Evolutionary conservation across 768 basidiomycete genomes (phyloP).

Genomic region (Termitomyces bulborhizus): DNA sequence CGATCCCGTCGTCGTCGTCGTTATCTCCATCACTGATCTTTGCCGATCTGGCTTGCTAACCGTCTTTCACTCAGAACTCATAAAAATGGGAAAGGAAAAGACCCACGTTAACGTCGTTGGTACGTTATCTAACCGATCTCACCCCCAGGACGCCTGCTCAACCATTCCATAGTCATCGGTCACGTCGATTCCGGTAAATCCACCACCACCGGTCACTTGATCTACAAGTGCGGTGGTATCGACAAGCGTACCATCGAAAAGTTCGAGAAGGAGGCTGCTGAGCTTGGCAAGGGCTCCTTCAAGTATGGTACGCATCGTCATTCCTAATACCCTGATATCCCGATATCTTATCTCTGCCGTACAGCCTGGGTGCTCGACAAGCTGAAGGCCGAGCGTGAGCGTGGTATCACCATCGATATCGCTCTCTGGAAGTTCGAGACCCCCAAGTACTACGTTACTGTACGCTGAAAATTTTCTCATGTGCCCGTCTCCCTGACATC

Average conservation of each 20-base stretch:
- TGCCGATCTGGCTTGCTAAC: slow-evolving; percentile 23
- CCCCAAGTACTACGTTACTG: slow-evolving; percentile 90
- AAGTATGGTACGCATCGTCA: slow-evolving; percentile 71
- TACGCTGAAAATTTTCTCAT: slow-evolving; percentile 31
- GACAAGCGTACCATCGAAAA: slow-evolving; percentile 99
- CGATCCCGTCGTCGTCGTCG: slow-evolving; percentile 7
- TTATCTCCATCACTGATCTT: slow-evolving; percentile 7
- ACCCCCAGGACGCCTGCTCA: slow-evolving; percentile 20
- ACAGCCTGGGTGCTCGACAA: slow-evolving; percentile 99
- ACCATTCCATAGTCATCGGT: slow-evolving; percentile 71
- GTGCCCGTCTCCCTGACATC: neutral
- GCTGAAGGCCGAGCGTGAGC: slow-evolving; percentile 99
- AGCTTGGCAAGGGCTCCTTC: slow-evolving; percentile 99
- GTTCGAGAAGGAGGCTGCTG: slow-evolving; percentile 99
- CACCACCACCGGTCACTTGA: slow-evolving; percentile 99
- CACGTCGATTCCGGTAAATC: slow-evolving; percentile 99
- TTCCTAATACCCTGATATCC: slow-evolving; percentile 13
- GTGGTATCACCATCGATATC: slow-evolving; percentile 99
- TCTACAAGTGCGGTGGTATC: slow-evolving; percentile 99
- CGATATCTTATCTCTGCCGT: slow-evolving; percentile 15
- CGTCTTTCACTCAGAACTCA: slow-evolving; percentile 36
- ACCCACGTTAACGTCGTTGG: slow-evolving; percentile 97
- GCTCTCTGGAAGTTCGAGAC: slow-evolving; percentile 99
- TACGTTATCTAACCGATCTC: slow-evolving; percentile 37
- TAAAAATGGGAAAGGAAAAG: slow-evolving; percentile 95